Base-by-base conservation (phyloP, 352 stramenopile genomes). In the Globisporangium polare region DNA sequence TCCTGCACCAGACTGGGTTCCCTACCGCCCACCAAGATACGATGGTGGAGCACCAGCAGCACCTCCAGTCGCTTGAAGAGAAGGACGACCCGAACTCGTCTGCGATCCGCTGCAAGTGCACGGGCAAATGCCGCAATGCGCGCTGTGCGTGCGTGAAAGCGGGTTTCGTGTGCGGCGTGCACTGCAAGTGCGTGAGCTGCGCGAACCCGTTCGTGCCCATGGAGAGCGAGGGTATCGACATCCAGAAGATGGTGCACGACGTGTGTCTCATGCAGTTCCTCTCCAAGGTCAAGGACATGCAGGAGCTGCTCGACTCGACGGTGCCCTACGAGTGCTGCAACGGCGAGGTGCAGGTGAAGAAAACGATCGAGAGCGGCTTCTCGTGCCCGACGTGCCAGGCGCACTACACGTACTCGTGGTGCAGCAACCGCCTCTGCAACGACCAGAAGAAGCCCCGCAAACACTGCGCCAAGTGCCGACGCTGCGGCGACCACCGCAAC, bases 271-370 rank as follows among this genome's bases (percentile, higher is more conserved):
- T 94, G 81, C 84, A 94, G 60, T 85, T 82, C 41, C 68, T 94
- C 1, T 92, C 82, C 12, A 91, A 91, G 62, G 77, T 94, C 53
- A 91, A 91, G 61, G 78, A 89, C 58, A 94, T 94, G 84, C 69
- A 88, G 54, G 81, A 94, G 53, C 68, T 94, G 45, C 66, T 94
- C 41, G 73, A 89, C 53, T 90, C 81, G n/a, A 77, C 60, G 1
- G 82, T 90, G 3, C 62, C 73, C 26, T 87, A 90, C 41, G 78
- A 90, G 42, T 94, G 84, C 53, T 74, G 76, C 13, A 62, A 66
- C 52, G 73, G 73, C 8, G 65, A 72, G 5, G 82, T 90, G 33
- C 77, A 85, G 63, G 82, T 90, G 37, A 90, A 90, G 58, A 65
- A 87, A 17, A 80, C 78, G 26, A 67, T 89, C 7, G 76, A 90